A percentile compares a stretch with the other conserved stretches of the same genome.
Conservation (phyloP, 306 rosid genomes). For the Argentina anserina region DNA sequence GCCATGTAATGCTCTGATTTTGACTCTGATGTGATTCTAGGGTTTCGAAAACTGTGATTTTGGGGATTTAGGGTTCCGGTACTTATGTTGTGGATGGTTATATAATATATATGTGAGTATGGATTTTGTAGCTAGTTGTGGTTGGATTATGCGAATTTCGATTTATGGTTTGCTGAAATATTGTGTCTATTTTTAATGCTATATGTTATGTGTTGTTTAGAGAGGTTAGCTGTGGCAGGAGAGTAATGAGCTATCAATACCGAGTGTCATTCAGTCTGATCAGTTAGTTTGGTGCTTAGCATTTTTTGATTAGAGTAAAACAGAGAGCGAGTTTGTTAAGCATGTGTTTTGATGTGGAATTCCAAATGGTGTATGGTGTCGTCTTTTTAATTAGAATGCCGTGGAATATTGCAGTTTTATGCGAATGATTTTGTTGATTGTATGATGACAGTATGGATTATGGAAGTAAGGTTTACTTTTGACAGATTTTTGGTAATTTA, state of each 20-base stretch:
- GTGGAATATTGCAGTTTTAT: neutral
- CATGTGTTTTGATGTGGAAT: neutral
- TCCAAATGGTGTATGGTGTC: neutral
- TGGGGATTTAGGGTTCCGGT: neutral
- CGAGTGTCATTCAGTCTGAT: neutral
- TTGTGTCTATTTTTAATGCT: neutral
- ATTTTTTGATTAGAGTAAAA: neutral
- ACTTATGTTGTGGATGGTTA: neutral
- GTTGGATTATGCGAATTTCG: neutral
- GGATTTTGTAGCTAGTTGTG: neutral
- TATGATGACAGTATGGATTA: neutral
- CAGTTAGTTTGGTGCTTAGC: neutral
- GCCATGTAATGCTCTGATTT: neutral
- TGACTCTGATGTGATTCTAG: slow-evolving; percentile 5
- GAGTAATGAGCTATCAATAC: neutral
- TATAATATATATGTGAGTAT: neutral
- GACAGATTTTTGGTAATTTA: neutral
- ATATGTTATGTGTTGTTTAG: neutral
- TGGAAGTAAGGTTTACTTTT: neutral
- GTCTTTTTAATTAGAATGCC: neutral
- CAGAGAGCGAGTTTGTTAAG: neutral
- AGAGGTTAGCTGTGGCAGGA: neutral
- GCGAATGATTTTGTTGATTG: neutral
- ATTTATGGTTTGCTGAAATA: neutral
- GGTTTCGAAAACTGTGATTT: slow-evolving; percentile 1